Conservation (phyloP, 257 asterid species). For the Scutellaria barbata region DNA sequence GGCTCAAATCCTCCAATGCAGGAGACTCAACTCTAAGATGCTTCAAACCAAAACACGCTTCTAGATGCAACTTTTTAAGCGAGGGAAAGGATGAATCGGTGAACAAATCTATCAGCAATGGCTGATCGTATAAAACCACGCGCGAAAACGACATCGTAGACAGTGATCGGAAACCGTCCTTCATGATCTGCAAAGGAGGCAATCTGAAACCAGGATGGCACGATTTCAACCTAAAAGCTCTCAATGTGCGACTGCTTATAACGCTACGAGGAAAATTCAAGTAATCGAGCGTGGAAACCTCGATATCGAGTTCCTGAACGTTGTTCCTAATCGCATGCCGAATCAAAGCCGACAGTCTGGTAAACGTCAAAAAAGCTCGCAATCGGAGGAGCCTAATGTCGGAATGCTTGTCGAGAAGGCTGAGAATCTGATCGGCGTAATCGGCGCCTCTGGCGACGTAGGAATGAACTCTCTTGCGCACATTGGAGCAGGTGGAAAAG, state of each 20-base stretch:
- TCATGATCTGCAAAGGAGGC: slow-evolving; percentile 65
- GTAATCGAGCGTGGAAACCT: slow-evolving; percentile 65
- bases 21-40: slow-evolving; percentile 61
- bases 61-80: slow-evolving; percentile 65
- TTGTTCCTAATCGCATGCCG: slow-evolving; percentile 65
- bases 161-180: slow-evolving; percentile 60
- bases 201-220: slow-evolving; percentile 69
- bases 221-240: slow-evolving; percentile 60
- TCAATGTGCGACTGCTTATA: slow-evolving; percentile 47
- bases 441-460: slow-evolving; percentile 40
- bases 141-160: slow-evolving; percentile 57
- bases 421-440: slow-evolving; percentile 57
- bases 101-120: slow-evolving; percentile 57
- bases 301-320: slow-evolving; percentile 76
- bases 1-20: slow-evolving; percentile 48
- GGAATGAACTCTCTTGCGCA: slow-evolving; percentile 33
- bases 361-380: slow-evolving; percentile 57
- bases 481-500: slow-evolving; percentile 4
- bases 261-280: slow-evolving; percentile 74
- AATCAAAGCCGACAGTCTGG: slow-evolving; percentile 53
- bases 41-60: slow-evolving; percentile 59
- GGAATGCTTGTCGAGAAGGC: slow-evolving; percentile 46
- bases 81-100: slow-evolving; percentile 66
- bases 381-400: slow-evolving; percentile 62
- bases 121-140: slow-evolving; percentile 51